phyloP scores from a whole-genome alignment of 768 basidiomycete genomes.

The Mrakia gelida region DNA sequence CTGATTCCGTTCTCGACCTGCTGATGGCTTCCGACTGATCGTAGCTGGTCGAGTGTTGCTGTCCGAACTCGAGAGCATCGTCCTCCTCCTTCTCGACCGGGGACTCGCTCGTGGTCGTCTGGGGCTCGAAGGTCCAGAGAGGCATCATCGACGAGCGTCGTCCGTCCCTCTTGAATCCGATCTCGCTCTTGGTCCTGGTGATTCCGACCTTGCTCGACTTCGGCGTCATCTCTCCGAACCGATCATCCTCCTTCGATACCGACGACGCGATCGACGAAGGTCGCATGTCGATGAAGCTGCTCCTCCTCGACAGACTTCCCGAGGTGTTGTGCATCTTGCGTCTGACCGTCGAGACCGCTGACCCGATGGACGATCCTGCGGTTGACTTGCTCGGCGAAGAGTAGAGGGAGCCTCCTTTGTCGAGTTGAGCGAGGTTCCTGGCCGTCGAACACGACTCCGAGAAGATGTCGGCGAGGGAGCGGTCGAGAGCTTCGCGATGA shows the following conservation, averaged over 20 bases:
- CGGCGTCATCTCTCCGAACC: neutral
- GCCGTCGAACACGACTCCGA: conserved; percentile 29
- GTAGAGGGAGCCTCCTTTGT: neutral
- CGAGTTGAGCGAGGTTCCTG: conserved; percentile 26
- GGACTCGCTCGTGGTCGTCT: conserved; percentile 8
- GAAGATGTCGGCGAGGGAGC: conserved; percentile 27
- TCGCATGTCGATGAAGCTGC: conserved; percentile 23
- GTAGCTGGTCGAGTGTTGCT: neutral
- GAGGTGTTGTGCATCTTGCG: conserved; percentile 14
- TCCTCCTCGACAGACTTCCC: conserved; percentile 18
- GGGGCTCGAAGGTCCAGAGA: neutral
- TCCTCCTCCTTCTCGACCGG: conserved; percentile 1
- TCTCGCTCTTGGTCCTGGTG: conserved; percentile 22
- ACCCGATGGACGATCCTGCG: conserved; percentile 2
- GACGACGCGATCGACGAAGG: neutral
- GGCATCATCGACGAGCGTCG: conserved; percentile 28
- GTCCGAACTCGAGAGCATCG: neutral
- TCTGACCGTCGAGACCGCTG: conserved; percentile 24
- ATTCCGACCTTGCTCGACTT: neutral
- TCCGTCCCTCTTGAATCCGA: conserved; percentile 18
- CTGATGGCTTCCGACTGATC: neutral
- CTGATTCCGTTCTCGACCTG: conserved; percentile 6
- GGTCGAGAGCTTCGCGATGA: conserved; percentile 26
- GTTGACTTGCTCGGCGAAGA: conserved; percentile 16
- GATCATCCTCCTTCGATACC: neutral